Evolutionary conservation across 2,329 filamentous ascomycete species (phyloP).

Genomic region (Trichoderma harzianum): DNA sequence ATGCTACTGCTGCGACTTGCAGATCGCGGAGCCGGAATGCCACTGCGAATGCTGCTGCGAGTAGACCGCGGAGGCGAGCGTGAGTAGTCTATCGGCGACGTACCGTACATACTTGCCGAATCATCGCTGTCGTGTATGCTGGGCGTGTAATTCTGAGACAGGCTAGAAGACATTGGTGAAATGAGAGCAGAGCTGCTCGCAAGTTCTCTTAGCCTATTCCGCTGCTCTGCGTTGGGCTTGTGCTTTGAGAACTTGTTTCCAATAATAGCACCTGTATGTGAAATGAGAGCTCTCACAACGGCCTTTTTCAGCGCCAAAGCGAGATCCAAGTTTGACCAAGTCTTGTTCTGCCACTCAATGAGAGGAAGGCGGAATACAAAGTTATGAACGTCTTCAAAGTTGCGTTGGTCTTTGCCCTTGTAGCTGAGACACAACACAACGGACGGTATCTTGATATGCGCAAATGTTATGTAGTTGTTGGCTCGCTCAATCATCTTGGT

Average conservation of each 20-base stretch:
- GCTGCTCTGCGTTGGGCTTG: slow-evolving; percentile 74
- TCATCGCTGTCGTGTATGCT: slow-evolving; percentile 54
- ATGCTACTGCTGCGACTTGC: slow-evolving; percentile 53
- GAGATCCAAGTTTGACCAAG: slow-evolving; percentile 95
- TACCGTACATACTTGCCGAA: slow-evolving; percentile 52
- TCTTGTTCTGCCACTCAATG: slow-evolving; percentile 97
- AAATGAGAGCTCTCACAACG: slow-evolving; percentile 88
- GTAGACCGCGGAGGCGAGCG: slow-evolving; percentile 56
- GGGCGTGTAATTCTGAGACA: slow-evolving; percentile 37
- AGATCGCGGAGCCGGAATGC: slow-evolving; percentile 43
- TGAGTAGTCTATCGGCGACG: slow-evolving; percentile 55
- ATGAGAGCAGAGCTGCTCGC: slow-evolving; percentile 72
- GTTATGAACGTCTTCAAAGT: slow-evolving; percentile 94
- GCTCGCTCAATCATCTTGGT: slow-evolving; percentile 95
- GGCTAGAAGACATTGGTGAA: slow-evolving; percentile 41
- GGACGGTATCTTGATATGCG: slow-evolving; percentile 90
- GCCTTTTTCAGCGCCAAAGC: slow-evolving; percentile 91
- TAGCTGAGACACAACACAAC: slow-evolving; percentile 95
- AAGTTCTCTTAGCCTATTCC: slow-evolving; percentile 75
- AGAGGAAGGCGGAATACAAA: slow-evolving; percentile 95
- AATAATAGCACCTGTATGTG: slow-evolving; percentile 92
- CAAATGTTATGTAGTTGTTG: slow-evolving; percentile 95
- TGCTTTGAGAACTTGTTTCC: slow-evolving; percentile 95
- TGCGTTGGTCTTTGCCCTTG: slow-evolving; percentile 93
- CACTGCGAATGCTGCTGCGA: slow-evolving; percentile 47